phyloP scores from a whole-genome alignment of 169 alveolate species.

The Eimeria acervulina region DNA sequence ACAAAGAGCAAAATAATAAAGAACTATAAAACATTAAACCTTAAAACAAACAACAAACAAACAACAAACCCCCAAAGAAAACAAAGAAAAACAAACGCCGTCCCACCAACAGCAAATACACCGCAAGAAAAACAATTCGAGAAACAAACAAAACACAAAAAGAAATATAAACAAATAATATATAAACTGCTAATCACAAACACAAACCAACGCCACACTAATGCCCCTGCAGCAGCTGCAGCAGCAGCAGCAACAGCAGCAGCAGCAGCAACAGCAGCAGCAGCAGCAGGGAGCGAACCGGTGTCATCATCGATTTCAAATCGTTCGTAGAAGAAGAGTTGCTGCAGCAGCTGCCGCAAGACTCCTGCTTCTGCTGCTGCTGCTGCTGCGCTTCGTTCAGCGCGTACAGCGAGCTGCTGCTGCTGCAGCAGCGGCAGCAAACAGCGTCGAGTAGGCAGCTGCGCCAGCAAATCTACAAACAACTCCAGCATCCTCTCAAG shows the following conservation, averaged over 20 bases:
- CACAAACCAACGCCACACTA: too few relatives aligned
- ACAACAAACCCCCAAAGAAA: background rate
- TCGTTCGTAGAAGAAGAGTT: slow-evolving; percentile 82
- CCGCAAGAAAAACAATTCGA: background rate
- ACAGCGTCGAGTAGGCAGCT: slow-evolving; percentile 85
- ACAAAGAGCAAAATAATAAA: background rate
- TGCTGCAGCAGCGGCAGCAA: slow-evolving; percentile 84
- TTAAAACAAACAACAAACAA: too few relatives aligned
- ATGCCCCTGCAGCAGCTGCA: too few relatives aligned
- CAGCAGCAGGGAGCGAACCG: slow-evolving; percentile 40
- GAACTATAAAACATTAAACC: background rate
- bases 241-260: background rate
- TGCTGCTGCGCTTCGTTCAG: slow-evolving; percentile 24
- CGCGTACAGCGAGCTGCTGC: slow-evolving; percentile 83
- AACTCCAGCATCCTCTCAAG: slow-evolving; percentile 83
- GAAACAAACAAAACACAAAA: background rate
- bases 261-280: background rate
- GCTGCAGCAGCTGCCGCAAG: slow-evolving; percentile 67
- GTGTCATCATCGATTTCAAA: slow-evolving; percentile 87
- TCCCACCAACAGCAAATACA: background rate
- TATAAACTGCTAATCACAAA: too few relatives aligned
- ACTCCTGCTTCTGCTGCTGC: too few relatives aligned
- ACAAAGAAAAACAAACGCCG: too few relatives aligned
- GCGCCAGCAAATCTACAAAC: slow-evolving; percentile 84
- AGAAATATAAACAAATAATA: too few relatives aligned